Evolutionary conservation across 805 yeast genomes (phyloP).

Genomic region (Saccharomycopsis guyanensis): DNA sequence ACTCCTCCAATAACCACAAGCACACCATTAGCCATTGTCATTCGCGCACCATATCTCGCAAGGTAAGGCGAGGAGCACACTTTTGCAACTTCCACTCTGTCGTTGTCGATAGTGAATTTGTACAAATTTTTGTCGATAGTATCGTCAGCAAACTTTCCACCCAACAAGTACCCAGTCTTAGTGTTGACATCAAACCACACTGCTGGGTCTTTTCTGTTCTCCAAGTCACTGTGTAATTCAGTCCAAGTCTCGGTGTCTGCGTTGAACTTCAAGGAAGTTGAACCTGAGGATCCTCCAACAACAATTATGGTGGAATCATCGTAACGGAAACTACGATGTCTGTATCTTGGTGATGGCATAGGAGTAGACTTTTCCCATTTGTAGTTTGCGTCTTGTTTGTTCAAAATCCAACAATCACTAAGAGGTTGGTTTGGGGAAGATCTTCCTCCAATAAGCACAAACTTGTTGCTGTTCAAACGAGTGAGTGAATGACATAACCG

Average conservation of each 20-base stretch:
- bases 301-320: background rate
- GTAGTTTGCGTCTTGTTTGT: slow-evolving; percentile 9
- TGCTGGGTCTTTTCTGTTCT: slow-evolving; percentile 22
- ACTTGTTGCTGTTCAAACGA: slow-evolving; percentile 24
- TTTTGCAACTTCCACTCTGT: slow-evolving; percentile 22
- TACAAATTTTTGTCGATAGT: slow-evolving; percentile 27
- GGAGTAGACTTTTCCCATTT: slow-evolving; percentile 35
- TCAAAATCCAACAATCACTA: slow-evolving; percentile 37
- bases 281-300: background rate
- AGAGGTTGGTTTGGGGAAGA: slow-evolving; percentile 45
- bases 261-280: slow-evolving; percentile 1
- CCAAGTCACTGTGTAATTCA: slow-evolving; percentile 12
- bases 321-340: background rate
- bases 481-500: slow-evolving; percentile 56
- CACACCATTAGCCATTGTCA: slow-evolving; percentile 27
- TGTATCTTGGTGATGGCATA: slow-evolving; percentile 31
- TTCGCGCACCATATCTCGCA: slow-evolving; percentile 44
- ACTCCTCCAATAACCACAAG: slow-evolving; percentile 54
- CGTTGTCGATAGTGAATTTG: slow-evolving; percentile 26
- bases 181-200: slow-evolving; percentile 27
- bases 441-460: slow-evolving; percentile 60
- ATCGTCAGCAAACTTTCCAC: slow-evolving; percentile 34
- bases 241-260: slow-evolving; percentile 5
- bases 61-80: slow-evolving; percentile 28
- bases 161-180: slow-evolving; percentile 36